Percentiles rank a stretch among this genome's conserved stretches.
Conservation (phyloP, 1,284 basidiomycete species). For the Tylopilus sp. region DNA sequence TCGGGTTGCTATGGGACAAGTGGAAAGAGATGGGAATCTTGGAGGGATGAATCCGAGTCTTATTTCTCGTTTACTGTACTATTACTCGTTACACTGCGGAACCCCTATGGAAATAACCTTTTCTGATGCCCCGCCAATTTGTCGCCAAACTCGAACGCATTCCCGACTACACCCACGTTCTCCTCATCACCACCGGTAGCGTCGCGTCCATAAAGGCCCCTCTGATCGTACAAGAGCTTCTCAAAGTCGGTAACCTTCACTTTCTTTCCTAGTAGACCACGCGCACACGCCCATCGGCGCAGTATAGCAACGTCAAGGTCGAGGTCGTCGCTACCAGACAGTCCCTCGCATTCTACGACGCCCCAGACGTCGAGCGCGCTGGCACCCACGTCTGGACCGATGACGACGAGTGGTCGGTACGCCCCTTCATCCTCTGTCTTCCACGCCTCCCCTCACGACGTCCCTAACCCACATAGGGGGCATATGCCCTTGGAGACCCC, state of each 20-base stretch:
- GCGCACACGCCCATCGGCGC: neutral
- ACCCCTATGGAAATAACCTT: neutral
- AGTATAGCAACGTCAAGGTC: constrained; percentile 75
- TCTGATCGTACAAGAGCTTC: constrained; percentile 77
- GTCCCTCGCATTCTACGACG: constrained; percentile 76
- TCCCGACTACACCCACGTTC: constrained; percentile 58
- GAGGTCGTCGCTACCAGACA: constrained; percentile 82
- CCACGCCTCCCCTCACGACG: neutral
- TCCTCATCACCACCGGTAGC: constrained; percentile 87
- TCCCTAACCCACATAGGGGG: constrained; percentile 35
- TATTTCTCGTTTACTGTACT: constrained; percentile 18
- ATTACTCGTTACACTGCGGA: constrained; percentile 8
- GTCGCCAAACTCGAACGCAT: constrained; percentile 43
- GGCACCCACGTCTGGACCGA: constrained; percentile 83
- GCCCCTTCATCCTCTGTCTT: neutral
- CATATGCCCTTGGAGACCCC: constrained; percentile 79
- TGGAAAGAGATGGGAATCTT: constrained; percentile 84
- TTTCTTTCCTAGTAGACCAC: neutral
- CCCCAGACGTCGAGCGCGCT: constrained; percentile 46
- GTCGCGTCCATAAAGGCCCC: constrained; percentile 94
- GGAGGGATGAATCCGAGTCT: constrained; percentile 36
- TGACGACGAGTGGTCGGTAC: constrained; percentile 83
- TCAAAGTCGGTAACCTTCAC: constrained; percentile 52
- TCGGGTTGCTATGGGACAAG: constrained; percentile 85
- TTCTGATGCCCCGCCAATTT: constrained; percentile 34